These are phyloP conservation scores for Phytophthora tentaculata DNA, from an alignment of 352 stramenopile species.

Conservation along the genomic window DNA sequence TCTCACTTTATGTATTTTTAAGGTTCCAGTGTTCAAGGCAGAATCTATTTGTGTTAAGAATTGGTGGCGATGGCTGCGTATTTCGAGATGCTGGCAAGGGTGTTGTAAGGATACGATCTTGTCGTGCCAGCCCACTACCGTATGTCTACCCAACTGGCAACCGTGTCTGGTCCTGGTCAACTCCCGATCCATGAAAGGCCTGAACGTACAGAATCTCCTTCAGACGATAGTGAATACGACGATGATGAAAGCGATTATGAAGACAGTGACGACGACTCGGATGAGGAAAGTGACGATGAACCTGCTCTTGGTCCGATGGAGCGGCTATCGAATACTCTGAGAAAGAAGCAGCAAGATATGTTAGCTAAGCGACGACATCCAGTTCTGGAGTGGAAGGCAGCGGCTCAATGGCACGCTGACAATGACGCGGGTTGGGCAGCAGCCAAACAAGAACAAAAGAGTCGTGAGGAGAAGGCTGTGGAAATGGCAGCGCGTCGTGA, in stretches of 20 bases:
- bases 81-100: no score
- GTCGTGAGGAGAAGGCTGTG: slow-evolving; percentile 16
- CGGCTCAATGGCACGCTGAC: slow-evolving; percentile 45
- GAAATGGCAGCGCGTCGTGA: slow-evolving; percentile 49
- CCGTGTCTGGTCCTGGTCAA: background rate
- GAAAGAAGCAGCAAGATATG: slow-evolving; percentile 47
- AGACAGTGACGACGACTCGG: slow-evolving; percentile 38
- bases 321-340: slow-evolving; percentile 33
- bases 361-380: slow-evolving; percentile 52
- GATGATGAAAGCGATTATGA: slow-evolving; percentile 42
- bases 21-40: background rate
- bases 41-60: slow-evolving; percentile 20
- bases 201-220: slow-evolving; percentile 15
- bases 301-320: slow-evolving; percentile 26
- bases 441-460: slow-evolving; percentile 34
- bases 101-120: background rate
- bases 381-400: slow-evolving; percentile 59
- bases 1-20: slow-evolving; percentile 6
- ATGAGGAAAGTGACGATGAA: slow-evolving; percentile 36
- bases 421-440: slow-evolving; percentile 37
- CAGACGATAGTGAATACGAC: slow-evolving; percentile 25
- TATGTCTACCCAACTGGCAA: slow-evolving; percentile 13
- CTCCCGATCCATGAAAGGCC: background rate
- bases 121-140: slow-evolving; percentile 2
- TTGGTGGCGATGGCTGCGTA: no score